Evolutionary conservation across 305 asterid genomes (phyloP), one percentile per base, ranked within the genome.

Genomic region (Fraxinus velutina): DNA sequence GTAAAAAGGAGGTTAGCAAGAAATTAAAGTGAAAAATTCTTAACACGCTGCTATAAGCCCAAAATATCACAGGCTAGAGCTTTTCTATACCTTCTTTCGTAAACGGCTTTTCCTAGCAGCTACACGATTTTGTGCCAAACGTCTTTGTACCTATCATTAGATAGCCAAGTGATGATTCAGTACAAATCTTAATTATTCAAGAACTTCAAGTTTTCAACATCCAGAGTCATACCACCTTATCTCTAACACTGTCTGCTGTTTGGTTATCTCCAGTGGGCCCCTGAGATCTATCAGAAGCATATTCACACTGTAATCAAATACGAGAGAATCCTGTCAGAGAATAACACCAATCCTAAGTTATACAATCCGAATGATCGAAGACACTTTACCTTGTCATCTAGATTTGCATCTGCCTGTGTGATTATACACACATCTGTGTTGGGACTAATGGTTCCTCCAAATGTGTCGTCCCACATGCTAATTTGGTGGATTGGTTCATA

Each of bases 51-150:
- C 34, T 3, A 70, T 21, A 21, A 13, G 15, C 13, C 12, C 10
- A 47, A 50, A 36, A 60, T 36, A 36, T 36, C 29, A 10, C 15
- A 0, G 52, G 32, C 60, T 76, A 36, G 34, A 77, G n/a, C 33
- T 66, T 83, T 78, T 39, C 0, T 24, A 7, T 73, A 92, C 99
- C 98, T 96, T 96, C 91, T 96, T 96, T 36, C 97, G 78, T 76
- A 89, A n/a, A 12, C 99, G 94, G 81, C 99, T 96, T 82, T 94
- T 96, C 77, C 92, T 83, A 0, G 99, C 98, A 84, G 99, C 99
- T 86, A 90, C 97, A 0, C 99, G 96, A 82, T 96, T 96, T 81
- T 96, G 99, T 0, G 96, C 97, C 80, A 92, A 86, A n/a, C 99
- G 94, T 71, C 96, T 84, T 83, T 89, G 93, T 50, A 89, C 92